These are phyloP conservation scores for Acorus gramineus DNA, from an alignment of 106 monocot genomes.

Conservation along the genomic window DNA sequence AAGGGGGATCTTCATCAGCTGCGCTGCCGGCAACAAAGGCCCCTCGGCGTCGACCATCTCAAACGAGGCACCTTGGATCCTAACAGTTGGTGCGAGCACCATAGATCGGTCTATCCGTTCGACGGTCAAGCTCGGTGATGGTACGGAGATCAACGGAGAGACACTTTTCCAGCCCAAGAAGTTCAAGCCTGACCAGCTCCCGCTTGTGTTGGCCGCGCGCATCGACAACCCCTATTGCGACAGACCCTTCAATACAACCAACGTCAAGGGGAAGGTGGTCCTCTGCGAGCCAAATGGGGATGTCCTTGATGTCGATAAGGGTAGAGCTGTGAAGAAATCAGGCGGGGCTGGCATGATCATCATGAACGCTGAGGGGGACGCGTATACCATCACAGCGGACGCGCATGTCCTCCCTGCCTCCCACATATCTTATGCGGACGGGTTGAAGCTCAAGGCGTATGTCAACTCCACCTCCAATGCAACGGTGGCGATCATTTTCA, in stretches of 20 bases:
- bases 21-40: constrained; percentile 4
- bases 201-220: neutral
- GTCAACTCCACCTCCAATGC: neutral
- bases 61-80: constrained; percentile 24
- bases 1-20: constrained; percentile 8
- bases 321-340: neutral
- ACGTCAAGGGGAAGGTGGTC: constrained; percentile 2
- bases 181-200: neutral
- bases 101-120: constrained; percentile 6
- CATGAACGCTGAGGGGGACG: neutral
- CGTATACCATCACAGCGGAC: constrained; percentile 10
- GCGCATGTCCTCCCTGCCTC: constrained; percentile 30
- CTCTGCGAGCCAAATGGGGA: neutral
- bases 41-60: neutral
- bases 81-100: constrained; percentile 17
- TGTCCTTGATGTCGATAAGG: neutral
- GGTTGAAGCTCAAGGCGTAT: neutral
- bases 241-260: neutral
- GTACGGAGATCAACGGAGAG: constrained; percentile 5
- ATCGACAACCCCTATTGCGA: neutral
- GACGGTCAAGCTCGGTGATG: constrained; percentile 10
- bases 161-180: neutral
- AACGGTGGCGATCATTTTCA: too few relatives aligned
- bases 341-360: constrained; percentile 20
- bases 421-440: constrained; percentile 1